Evolutionary conservation across 495 filamentous ascomycete species (phyloP), one percentile per base, ranked within the genome.

Genomic region (Recurvomyces mirabilis): DNA sequence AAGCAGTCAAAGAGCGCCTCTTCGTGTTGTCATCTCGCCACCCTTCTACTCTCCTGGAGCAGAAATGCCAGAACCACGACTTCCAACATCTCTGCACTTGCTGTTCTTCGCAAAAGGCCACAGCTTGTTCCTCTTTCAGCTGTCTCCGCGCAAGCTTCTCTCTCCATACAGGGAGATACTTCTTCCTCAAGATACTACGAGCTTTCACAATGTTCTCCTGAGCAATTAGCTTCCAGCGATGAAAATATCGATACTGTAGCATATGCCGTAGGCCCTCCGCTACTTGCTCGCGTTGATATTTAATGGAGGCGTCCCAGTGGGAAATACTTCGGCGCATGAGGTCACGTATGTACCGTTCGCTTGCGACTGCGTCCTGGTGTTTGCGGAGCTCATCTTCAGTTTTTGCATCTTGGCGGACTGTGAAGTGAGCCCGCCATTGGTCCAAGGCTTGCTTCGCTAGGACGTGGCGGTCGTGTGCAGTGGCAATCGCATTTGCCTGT

Each of bases 181-280:
- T 75, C 30, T 66, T 67, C 5, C 78, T 47, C 10, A 70, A 65
- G 43, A 80, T 81, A 9, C 75, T 67, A 30, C 76, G 73, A 1
- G 78, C 74, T 58, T 84, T 86, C 23, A 76, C 54, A 43, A 79
- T 68, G 52, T 85, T 82, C 32, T 82, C 75, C 5, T 68, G 70
- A 10, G 84, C 87, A 35, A 86, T 78, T 32, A 77, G 76, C 25
- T 75, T 70, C 84, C 84, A 91, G 3, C 77, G 78, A 51, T 78
- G 77, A 58, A 88, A 91, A 53, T 79, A 86, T 43, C 78, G 79
- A 43, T 75, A 71, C 48, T 77, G 66, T 11, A 88, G 62, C 19
- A 88, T 72, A 59, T 83, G 82, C 47, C 72, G 63, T 43, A 80
- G 71, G 19, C 80, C 83, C 38, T 71, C 64, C 17, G 68, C 68